Evolutionary conservation across 805 yeast species (phyloP).

Genomic region (Zygosaccharomyces rouxii): DNA sequence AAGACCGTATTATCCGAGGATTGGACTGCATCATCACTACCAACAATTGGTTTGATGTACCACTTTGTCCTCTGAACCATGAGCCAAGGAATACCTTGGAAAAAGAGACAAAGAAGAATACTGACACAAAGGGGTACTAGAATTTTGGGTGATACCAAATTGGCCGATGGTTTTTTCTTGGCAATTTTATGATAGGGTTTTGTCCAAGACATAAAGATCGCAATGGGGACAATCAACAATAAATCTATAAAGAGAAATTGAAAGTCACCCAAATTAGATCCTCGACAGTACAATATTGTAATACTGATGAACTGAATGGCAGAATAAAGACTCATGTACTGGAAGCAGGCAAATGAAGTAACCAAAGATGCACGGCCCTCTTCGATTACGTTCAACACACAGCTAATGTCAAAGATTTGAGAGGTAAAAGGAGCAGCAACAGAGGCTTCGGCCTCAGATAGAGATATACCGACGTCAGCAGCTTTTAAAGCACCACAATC

Average conservation of each 20-base stretch:
- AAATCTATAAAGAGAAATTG: slow-evolving; percentile 93
- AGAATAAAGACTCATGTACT: slow-evolving; percentile 94
- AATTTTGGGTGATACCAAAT: slow-evolving; percentile 83
- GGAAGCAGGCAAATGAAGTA: slow-evolving; percentile 94
- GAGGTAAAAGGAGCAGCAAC: slow-evolving; percentile 99
- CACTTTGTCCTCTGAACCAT: slow-evolving; percentile 55
- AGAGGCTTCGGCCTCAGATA: slow-evolving; percentile 96
- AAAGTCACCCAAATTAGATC: slow-evolving; percentile 93
- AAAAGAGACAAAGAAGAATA: slow-evolving; percentile 55
- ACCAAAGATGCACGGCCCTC: slow-evolving; percentile 95
- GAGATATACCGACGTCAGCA: slow-evolving; percentile 93
- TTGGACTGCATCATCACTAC: slow-evolving; percentile 73
- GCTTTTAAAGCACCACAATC: slow-evolving; percentile 98
- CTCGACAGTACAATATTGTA: slow-evolving; percentile 76
- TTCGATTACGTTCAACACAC: slow-evolving; percentile 84
- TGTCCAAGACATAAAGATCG: slow-evolving; percentile 97
- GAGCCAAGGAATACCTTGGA: slow-evolving; percentile 69
- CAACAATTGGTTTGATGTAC: slow-evolving; percentile 79
- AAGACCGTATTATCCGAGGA: slow-evolving; percentile 87
- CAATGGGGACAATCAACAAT: slow-evolving; percentile 86
- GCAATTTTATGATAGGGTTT: slow-evolving; percentile 60
- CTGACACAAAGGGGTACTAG: slow-evolving; percentile 78
- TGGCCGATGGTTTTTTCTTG: slow-evolving; percentile 85
- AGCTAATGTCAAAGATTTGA: slow-evolving; percentile 80
- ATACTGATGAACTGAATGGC: slow-evolving; percentile 94